These are phyloP conservation scores for Luzula sylvatica DNA, from an alignment of 176 grass and related monocot species.

Conservation along the genomic window DNA sequence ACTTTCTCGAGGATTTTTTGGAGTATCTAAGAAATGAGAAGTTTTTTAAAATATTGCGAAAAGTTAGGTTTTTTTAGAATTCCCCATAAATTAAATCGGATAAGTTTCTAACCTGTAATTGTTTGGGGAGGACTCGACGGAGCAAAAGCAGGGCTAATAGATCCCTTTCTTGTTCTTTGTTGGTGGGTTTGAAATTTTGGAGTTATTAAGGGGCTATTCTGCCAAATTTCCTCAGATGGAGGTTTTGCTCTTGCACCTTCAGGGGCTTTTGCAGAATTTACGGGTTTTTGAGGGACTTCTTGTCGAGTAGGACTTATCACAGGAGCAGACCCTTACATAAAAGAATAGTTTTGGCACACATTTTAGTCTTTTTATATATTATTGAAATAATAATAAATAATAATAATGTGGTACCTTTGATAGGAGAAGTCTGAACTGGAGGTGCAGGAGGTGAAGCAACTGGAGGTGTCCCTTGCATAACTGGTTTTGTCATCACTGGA, in stretches of 20 bases:
- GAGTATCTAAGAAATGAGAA: no score
- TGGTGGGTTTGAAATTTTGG: constrained; percentile 25
- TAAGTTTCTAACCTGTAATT: constrained; percentile 35
- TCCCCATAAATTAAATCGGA: not conserved
- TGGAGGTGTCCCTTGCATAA: constrained; percentile 18
- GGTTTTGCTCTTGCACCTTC: constrained; percentile 30
- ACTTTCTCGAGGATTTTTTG: no score
- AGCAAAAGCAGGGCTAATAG: constrained; percentile 16
- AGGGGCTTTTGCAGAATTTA: constrained; percentile 37
- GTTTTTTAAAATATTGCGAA: no score
- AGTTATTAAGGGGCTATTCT: constrained; percentile 32
- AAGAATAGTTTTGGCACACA: not conserved
- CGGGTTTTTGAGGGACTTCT: constrained; percentile 32
- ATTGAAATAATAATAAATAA: not conserved
- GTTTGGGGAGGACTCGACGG: constrained; percentile 34
- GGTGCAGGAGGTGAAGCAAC: constrained; percentile 36
- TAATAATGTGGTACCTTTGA: constrained; percentile 29
- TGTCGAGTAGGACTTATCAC: constrained; percentile 50
- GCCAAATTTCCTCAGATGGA: constrained; percentile 16
- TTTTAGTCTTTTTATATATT: not conserved
- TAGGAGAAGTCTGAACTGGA: constrained; percentile 31
- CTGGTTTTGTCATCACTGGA: constrained; percentile 30
- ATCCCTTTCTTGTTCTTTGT: constrained; percentile 24
- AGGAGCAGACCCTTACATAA: constrained; percentile 34
- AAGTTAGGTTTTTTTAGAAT: no score